Conservation (phyloP, 768 basidiomycete genomes). For the Phaeotremella fagi region DNA sequence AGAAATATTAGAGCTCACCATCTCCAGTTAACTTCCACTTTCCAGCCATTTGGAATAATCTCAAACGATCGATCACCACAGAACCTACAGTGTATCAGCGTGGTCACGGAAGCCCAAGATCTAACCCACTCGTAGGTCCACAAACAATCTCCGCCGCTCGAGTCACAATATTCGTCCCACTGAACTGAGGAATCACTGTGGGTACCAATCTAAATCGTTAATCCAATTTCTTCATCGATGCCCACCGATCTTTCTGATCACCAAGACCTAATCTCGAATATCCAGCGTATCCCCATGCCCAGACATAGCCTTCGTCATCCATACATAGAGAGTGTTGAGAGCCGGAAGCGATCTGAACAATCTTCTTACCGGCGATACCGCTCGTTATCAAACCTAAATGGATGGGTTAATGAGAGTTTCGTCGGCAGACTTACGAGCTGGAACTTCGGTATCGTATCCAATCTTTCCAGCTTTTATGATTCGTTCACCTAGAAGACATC, state of each 20-base stretch:
- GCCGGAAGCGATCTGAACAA: conserved; percentile 76
- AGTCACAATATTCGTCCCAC: conserved; percentile 62
- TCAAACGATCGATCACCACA: conserved; percentile 71
- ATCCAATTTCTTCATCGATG: not conserved
- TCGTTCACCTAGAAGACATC: conserved; percentile 55
- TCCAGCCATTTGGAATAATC: conserved; percentile 51
- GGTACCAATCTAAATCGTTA: conserved; percentile 57
- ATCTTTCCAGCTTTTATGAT: conserved; percentile 81
- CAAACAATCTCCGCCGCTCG: conserved; percentile 64
- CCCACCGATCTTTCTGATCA: conserved; percentile 55
- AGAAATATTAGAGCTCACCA: conserved; percentile 53
- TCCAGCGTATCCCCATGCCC: conserved; percentile 44
- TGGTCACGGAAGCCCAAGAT: not conserved
- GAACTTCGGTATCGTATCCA: conserved; percentile 66
- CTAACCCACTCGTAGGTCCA: conserved; percentile 63
- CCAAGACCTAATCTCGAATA: conserved; percentile 84
- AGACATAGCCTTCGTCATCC: conserved; percentile 55
- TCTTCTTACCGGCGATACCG: conserved; percentile 65
- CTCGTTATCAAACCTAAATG: conserved; percentile 16
- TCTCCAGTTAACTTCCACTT: conserved; percentile 96
- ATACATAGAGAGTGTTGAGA: conserved; percentile 82
- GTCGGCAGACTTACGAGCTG: conserved; percentile 23
- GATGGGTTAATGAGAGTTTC: conserved; percentile 3
- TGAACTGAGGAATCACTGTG: conserved; percentile 79
- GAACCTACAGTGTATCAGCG: conserved; percentile 26